These are phyloP conservation scores for Daedaleopsis nitida DNA, from an alignment of 768 basidiomycete species.

Conservation along the genomic window DNA sequence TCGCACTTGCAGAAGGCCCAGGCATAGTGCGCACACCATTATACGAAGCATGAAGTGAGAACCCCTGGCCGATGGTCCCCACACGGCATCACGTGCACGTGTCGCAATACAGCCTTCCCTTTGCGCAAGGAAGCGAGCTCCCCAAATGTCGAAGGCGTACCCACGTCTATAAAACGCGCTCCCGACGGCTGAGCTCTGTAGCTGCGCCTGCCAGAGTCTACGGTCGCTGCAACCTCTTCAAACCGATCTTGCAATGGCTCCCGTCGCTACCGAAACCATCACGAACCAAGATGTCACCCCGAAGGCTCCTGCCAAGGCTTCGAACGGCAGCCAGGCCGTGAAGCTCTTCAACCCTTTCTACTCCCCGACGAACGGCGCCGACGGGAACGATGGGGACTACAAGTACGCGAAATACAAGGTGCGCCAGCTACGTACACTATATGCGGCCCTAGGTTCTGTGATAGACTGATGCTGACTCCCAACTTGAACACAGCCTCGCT, in stretches of 20 bases:
- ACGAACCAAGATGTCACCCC: slow-evolving; percentile 22
- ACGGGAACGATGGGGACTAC: slow-evolving; percentile 54
- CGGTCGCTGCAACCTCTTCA: not conserved
- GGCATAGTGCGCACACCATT: not conserved
- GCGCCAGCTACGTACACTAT: slow-evolving; percentile 3
- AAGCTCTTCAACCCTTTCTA: slow-evolving; percentile 65
- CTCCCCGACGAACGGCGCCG: slow-evolving; percentile 52
- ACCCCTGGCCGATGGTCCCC: not conserved
- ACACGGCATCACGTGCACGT: slow-evolving; percentile 30
- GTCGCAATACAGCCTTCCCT: slow-evolving; percentile 30
- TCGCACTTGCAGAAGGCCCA: not conserved
- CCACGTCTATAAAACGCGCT: slow-evolving; percentile 13
- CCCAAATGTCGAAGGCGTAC: not conserved
- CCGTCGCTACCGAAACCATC: slow-evolving; percentile 45
- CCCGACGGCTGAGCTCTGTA: not conserved
- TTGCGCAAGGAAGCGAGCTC: slow-evolving; percentile 25
- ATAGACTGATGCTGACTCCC: not conserved
- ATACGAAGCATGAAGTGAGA: slow-evolving; percentile 3
- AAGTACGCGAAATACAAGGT: slow-evolving; percentile 63
- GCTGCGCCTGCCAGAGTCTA: not conserved
- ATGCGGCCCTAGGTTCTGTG: not conserved
- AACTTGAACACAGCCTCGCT: slow-evolving; percentile 50
- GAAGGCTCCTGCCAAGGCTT: slow-evolving; percentile 31
- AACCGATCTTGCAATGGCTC: slow-evolving; percentile 42
- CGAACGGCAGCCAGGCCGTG: slow-evolving; percentile 10